Conservation (phyloP, 495 filamentous ascomycete genomes). For the Astrothelium macrocarpum region DNA sequence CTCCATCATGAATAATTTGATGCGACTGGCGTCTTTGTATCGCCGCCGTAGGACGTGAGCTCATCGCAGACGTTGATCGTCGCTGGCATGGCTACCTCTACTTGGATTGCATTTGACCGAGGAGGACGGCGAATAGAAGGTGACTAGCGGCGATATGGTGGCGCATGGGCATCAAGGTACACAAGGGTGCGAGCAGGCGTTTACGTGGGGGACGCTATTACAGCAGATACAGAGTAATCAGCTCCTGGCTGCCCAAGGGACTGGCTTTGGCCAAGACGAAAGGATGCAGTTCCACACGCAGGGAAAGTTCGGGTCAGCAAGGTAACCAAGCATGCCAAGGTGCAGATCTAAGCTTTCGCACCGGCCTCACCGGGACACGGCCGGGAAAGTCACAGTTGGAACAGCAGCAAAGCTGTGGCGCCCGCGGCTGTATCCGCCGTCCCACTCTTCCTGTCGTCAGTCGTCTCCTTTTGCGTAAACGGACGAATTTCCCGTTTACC, state of each 20-base stretch:
- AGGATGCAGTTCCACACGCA: not conserved
- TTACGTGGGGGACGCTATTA: not conserved
- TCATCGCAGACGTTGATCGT: constrained; percentile 19
- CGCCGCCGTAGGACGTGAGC: constrained; percentile 26
- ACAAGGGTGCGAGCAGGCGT: not conserved
- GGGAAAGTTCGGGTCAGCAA: not conserved
- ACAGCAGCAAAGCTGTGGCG: not conserved
- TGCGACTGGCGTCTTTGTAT: constrained; percentile 15
- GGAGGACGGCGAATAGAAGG: not conserved
- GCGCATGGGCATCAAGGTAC: not conserved
- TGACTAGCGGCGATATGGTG: not conserved
- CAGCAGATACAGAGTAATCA: no score
- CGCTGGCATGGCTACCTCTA: not conserved
- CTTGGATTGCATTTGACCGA: not conserved
- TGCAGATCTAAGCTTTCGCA: not conserved
- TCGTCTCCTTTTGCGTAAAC: no score
- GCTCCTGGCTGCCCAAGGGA: no score
- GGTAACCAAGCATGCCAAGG: not conserved
- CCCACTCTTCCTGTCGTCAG: not conserved
- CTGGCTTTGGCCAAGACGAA: no score
- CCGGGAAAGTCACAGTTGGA: not conserved
- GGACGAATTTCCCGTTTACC: not conserved
- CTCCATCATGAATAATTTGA: constrained; percentile 13
- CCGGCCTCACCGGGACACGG: not conserved
- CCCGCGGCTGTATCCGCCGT: not conserved